Base-by-base conservation (phyloP, 331 rosid genomes). In the Malus hybrid region DNA sequence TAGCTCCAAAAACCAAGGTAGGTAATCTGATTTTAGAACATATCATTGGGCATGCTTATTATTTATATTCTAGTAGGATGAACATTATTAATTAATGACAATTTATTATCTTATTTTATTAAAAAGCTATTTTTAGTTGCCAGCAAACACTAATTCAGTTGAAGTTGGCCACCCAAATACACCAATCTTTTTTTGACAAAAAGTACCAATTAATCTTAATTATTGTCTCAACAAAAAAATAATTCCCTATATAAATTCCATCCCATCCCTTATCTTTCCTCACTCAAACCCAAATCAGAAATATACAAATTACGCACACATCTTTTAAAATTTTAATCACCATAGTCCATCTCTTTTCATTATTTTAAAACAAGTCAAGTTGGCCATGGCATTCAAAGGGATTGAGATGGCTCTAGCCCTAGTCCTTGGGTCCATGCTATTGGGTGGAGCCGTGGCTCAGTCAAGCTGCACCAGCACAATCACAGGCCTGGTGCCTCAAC, bases 121-220 rank as follows among this genome's bases (percentile, higher is more conserved):
- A 1, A 24, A 24, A 24, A 24, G 24, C 24, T 24, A 24, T 24
- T 24, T 24, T 24, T 24, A 24, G 24, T 24, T 24, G 24, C 24
- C 24, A 24, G 24, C 24, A 24, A 77, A 63, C 34, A 63, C 64
- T 46, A 26, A 12, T 28, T 10, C 75, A 79, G 60, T 77, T 64
- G 73, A 72, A 75, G 85, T 88, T 81, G 93, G 91, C 68, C 80
- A 90, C 82, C 93, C 77, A 80, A 75, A 80, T 60, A 14, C 58
- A 82, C 87, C 78, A 62, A 24, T 24, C 24, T 24, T 24, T 24
- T 24, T 24, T 24, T 24, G 24, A 24, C 24, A 24, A 24, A 24
- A 24, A 24, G 24, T 24, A 24, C 24, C 24, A 24, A 81, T 75
- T 66, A 82, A 68, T 12, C 48, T 24, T 24, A 24, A 24, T 24